Percentiles rank a stretch among this genome's conserved stretches.
Conservation (phyloP, 2,329 filamentous ascomycete species). For the Colletotrichum trifolii region DNA sequence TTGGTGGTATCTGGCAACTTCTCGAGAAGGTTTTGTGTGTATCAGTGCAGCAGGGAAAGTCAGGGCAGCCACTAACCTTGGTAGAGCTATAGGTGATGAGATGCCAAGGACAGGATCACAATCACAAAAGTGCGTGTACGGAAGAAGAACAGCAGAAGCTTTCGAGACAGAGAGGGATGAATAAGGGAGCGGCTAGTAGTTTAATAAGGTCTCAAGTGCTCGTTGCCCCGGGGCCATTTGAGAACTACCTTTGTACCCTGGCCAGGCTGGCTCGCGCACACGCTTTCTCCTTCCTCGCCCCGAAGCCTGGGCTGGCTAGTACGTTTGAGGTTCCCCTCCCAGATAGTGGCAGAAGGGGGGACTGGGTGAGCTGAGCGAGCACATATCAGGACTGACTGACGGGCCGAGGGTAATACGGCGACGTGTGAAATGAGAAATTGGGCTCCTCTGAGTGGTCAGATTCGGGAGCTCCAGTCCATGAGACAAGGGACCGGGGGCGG, state of each 20-base stretch:
- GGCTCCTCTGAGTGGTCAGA: slow-evolving; percentile 29
- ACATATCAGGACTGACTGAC: neutral
- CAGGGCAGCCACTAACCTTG: slow-evolving; percentile 23
- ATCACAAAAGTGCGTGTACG: slow-evolving; percentile 13
- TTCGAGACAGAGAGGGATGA: neutral
- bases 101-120: slow-evolving; percentile 11
- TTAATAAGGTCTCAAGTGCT: slow-evolving; percentile 24
- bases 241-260: slow-evolving; percentile 25
- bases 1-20: slow-evolving; percentile 7
- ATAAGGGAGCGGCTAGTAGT: slow-evolving; percentile 10
- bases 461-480: slow-evolving; percentile 18
- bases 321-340: too few species aligned
- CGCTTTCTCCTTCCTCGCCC: neutral
- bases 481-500: slow-evolving; percentile 18
- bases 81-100: slow-evolving; percentile 15
- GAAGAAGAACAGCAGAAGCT: slow-evolving; percentile 2
- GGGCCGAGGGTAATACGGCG: slow-evolving; percentile 18
- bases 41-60: neutral
- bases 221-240: slow-evolving; percentile 33
- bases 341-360: neutral
- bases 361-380: neutral
- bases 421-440: slow-evolving; percentile 35
- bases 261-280: neutral
- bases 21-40: slow-evolving; percentile 16
- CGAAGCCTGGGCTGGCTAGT: neutral